phyloP scores from a whole-genome alignment of 2,329 filamentous ascomycete species.

The Samsoniella hepiali region DNA sequence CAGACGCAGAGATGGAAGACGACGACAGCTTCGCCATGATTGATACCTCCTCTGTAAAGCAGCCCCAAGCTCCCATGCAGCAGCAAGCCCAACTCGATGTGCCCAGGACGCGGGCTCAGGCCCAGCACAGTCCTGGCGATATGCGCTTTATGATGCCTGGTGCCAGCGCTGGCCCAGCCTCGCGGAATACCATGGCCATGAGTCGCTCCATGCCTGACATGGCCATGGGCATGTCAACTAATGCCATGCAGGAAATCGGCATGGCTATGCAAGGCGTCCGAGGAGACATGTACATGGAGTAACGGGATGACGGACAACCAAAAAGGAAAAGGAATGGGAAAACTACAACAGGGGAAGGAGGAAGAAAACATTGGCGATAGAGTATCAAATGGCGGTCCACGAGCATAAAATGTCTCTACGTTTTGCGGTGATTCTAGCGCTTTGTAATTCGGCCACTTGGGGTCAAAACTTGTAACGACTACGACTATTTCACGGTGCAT shows the following conservation, averaged over 20 bases:
- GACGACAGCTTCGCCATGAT: constrained; percentile 54
- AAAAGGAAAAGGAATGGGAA: background rate
- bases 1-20: constrained; percentile 52
- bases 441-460: background rate
- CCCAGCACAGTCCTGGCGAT: constrained; percentile 35
- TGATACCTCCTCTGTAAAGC: constrained; percentile 38
- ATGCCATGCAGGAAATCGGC: constrained; percentile 42
- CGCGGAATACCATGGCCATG: constrained; percentile 38
- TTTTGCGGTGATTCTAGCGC: background rate
- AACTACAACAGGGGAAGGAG: background rate
- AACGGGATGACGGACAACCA: constrained; percentile 18
- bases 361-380: background rate
- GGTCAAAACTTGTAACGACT: constrained; percentile 28
- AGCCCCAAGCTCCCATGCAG: constrained; percentile 36
- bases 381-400: background rate
- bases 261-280: constrained; percentile 46
- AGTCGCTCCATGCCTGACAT: constrained; percentile 47
- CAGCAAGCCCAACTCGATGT: constrained; percentile 43
- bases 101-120: constrained; percentile 37
- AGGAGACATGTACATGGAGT: constrained; percentile 54
- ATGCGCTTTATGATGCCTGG: constrained; percentile 44
- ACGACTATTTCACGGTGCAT: constrained; percentile 26
- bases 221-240: constrained; percentile 40
- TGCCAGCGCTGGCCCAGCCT: constrained; percentile 34
- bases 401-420: background rate